Evolutionary conservation across 305 asterid species (phyloP).

Genomic region (Fraxinus platypoda): DNA sequence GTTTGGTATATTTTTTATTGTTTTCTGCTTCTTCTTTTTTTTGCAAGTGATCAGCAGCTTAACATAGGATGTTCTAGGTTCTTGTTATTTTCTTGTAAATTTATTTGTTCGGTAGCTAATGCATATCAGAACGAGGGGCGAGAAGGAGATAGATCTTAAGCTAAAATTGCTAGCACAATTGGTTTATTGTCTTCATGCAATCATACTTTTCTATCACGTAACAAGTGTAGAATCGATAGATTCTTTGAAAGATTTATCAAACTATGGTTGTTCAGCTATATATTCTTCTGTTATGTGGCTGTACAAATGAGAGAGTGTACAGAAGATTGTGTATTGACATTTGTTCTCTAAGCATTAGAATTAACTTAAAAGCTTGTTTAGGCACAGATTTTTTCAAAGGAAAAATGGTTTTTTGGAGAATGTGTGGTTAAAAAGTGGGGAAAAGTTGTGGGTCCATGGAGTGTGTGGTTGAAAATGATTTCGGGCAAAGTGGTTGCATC

Average conservation of each 20-base stretch:
- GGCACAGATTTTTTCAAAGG: not conserved
- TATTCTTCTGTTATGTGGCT: not conserved
- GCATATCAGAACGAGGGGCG: not conserved
- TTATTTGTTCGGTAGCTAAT: not conserved
- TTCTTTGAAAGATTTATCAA: not conserved
- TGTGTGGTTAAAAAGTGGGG: too few relatives aligned
- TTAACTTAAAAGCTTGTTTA: not conserved
- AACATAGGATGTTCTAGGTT: not conserved
- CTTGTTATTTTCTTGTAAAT: not conserved
- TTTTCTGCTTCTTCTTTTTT: constrained; percentile 11
- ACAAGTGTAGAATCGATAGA: not conserved
- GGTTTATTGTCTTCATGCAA: not conserved
- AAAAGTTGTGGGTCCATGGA: too few relatives aligned
- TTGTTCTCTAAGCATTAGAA: not conserved
- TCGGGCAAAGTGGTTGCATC: too few relatives aligned
- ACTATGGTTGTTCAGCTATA: not conserved
- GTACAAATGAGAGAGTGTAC: not conserved
- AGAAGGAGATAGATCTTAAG: not conserved
- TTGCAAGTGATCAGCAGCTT: not conserved
- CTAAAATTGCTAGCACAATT: not conserved
- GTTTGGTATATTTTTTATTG: constrained; percentile 59
- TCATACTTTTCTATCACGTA: not conserved
- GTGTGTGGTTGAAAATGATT: too few relatives aligned
- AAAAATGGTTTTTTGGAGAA: too few relatives aligned
- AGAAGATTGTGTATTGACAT: not conserved